Evolutionary conservation across 1,139 yeast species (phyloP).

Genomic region (Saccharomyces hybrid): DNA sequence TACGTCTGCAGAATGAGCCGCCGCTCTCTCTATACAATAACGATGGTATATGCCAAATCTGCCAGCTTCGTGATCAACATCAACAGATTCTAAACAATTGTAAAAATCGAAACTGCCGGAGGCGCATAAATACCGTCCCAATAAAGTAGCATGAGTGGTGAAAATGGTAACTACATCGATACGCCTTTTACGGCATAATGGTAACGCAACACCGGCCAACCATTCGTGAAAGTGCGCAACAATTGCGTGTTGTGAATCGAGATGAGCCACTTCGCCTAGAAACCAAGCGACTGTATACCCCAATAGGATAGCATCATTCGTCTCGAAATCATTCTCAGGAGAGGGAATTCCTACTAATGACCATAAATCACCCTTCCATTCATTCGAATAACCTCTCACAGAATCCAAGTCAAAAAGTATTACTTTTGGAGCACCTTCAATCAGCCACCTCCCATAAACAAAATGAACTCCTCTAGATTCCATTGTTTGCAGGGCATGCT

Average conservation of each 20-base stretch:
- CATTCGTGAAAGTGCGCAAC: slow-evolving; percentile 94
- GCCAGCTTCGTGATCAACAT: slow-evolving; percentile 96
- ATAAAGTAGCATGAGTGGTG: slow-evolving; percentile 91
- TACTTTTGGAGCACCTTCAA: slow-evolving; percentile 96
- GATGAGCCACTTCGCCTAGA: slow-evolving; percentile 82
- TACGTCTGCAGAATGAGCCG: slow-evolving; percentile 92
- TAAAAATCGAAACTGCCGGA: slow-evolving; percentile 79
- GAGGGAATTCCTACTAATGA: slow-evolving; percentile 85
- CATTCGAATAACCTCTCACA: slow-evolving; percentile 59
- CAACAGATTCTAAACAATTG: slow-evolving; percentile 80
- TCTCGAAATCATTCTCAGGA: slow-evolving; percentile 78
- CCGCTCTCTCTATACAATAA: slow-evolving; percentile 91
- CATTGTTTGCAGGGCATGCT: slow-evolving; percentile 44
- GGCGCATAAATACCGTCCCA: slow-evolving; percentile 92
- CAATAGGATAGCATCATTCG: slow-evolving; percentile 82
- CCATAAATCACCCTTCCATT: slow-evolving; percentile 95
- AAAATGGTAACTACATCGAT: slow-evolving; percentile 90
- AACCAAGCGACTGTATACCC: slow-evolving; percentile 97
- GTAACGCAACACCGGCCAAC: slow-evolving; percentile 93
- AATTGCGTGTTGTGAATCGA: slow-evolving; percentile 79
- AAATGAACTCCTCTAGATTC: slow-evolving; percentile 73
- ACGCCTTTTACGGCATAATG: slow-evolving; percentile 80
- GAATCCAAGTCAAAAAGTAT: slow-evolving; percentile 76
- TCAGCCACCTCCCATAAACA: slow-evolving; percentile 91
- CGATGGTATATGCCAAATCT: slow-evolving; percentile 94